A percentile compares a stretch with the other conserved stretches of the same genome.
These are phyloP conservation scores for Lactarius psammicola DNA, from an alignment of 768 basidiomycete genomes.

Conservation along the genomic window DNA sequence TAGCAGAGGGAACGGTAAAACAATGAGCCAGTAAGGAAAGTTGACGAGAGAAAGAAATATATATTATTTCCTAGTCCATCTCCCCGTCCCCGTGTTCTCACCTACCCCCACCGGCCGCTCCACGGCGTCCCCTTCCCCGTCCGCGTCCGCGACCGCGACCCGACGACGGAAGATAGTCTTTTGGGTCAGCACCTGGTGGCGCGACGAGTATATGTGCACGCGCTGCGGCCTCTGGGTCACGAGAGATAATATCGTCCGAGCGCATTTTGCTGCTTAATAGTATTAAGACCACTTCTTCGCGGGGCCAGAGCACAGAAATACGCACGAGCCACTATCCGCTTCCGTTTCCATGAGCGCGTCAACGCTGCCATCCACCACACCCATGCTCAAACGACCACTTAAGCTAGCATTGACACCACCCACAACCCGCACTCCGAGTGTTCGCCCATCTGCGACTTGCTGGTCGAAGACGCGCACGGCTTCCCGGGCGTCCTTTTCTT, in stretches of 20 bases:
- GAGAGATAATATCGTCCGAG: constrained; percentile 28
- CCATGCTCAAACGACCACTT: constrained; percentile 28
- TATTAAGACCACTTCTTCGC: neutral
- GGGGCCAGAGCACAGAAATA: neutral
- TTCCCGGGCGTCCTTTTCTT: constrained; percentile 28
- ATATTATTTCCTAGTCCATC: constrained; percentile 21
- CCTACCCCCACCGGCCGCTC: constrained; percentile 15
- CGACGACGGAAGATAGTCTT: constrained; percentile 24
- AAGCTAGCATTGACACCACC: constrained; percentile 29
- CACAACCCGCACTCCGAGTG: constrained; percentile 27
- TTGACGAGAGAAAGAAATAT: neutral
- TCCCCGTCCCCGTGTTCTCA: constrained; percentile 19
- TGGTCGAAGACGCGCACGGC: constrained; percentile 26
- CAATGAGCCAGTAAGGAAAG: constrained; percentile 6
- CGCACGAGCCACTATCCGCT: constrained; percentile 26
- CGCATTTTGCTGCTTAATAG: constrained; percentile 27
- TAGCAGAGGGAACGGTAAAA: neutral
- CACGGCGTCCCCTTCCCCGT: constrained; percentile 20
- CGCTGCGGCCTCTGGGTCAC: constrained; percentile 27
- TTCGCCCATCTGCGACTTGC: constrained; percentile 30
- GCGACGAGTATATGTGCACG: constrained; percentile 29
- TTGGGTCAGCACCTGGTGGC: constrained; percentile 27
- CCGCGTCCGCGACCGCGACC: constrained; percentile 24
- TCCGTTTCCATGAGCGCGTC: constrained; percentile 26
- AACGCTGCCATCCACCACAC: constrained; percentile 27